phyloP scores from a whole-genome alignment of 805 yeast species.

The Monosporozyma servazzii region DNA sequence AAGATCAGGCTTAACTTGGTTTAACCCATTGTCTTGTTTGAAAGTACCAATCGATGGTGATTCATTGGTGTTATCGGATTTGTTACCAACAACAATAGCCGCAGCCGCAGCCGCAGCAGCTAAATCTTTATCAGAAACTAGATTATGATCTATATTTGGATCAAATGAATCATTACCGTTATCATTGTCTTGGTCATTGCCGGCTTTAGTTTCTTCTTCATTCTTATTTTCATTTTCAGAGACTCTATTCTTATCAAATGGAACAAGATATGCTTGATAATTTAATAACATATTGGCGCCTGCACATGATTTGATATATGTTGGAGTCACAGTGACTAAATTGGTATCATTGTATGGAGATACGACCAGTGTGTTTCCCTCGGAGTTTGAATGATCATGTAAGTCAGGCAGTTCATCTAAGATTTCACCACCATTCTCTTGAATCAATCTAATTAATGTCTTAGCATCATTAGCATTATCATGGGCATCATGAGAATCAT shows the following conservation, averaged over 20 bases:
- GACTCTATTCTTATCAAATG: constrained; percentile 20
- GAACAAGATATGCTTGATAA: constrained; percentile 21
- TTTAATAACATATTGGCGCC: constrained; percentile 14
- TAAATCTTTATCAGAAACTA: not conserved
- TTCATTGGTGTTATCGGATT: not conserved
- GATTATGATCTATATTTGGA: not conserved
- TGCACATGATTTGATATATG: constrained; percentile 24
- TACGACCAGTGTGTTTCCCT: constrained; percentile 11
- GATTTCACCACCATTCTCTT: constrained; percentile 20
- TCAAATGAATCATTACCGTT: constrained; percentile 3
- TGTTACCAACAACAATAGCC: not conserved
- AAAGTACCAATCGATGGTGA: constrained; percentile 1
- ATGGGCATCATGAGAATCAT: constrained; percentile 19
- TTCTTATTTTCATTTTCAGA: not conserved
- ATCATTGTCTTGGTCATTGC: constrained; percentile 3
- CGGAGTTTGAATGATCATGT: not conserved
- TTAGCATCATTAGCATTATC: constrained; percentile 18
- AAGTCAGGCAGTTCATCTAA: constrained; percentile 15
- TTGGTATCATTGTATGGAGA: constrained; percentile 26
- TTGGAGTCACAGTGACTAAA: constrained; percentile 25
- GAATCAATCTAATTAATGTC: constrained; percentile 13
- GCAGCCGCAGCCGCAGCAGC: not conserved
- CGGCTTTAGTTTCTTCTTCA: not conserved
- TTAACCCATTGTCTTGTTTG: not conserved
- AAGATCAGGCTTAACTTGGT: constrained; percentile 2